Conservation (phyloP, 2,329 filamentous ascomycete species). For the Sporothrix protearum region DNA sequence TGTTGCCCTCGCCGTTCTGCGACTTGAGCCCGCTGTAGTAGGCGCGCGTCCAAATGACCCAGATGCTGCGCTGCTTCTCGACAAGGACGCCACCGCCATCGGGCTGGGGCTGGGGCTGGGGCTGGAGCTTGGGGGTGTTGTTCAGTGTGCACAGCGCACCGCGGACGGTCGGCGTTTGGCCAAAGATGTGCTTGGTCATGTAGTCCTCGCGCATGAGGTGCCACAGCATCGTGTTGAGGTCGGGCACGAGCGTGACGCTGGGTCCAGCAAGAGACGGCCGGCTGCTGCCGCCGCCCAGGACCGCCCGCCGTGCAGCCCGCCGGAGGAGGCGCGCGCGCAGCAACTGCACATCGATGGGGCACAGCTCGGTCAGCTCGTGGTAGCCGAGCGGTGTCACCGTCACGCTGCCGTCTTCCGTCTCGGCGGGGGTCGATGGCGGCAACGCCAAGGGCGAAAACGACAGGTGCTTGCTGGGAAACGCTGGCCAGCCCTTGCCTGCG, state of each 20-base stretch:
- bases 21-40: conserved; percentile 57
- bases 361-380: conserved; percentile 58
- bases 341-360: conserved; percentile 60
- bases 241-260: conserved; percentile 65
- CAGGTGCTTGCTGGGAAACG: conserved; percentile 70
- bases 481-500: conserved; percentile 69
- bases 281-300: neutral
- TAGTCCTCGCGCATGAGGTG: conserved; percentile 79
- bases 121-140: conserved; percentile 20
- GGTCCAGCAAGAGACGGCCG: conserved; percentile 32
- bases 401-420: conserved; percentile 20
- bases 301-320: conserved; percentile 23
- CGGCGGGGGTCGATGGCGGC: neutral
- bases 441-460: conserved; percentile 48
- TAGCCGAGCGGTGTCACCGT: conserved; percentile 48
- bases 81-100: neutral
- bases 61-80: conserved; percentile 53
- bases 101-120: too few relatives aligned
- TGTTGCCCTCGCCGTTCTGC: conserved; percentile 53
- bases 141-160: conserved; percentile 65
- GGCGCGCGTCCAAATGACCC: conserved; percentile 68
- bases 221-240: conserved; percentile 67
- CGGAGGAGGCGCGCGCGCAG: conserved; percentile 52
- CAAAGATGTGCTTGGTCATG: conserved; percentile 62
- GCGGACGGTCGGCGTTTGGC: conserved; percentile 55